phyloP scores from a whole-genome alignment of 2,329 filamentous ascomycete genomes.

The Aspergillus versicolor region DNA sequence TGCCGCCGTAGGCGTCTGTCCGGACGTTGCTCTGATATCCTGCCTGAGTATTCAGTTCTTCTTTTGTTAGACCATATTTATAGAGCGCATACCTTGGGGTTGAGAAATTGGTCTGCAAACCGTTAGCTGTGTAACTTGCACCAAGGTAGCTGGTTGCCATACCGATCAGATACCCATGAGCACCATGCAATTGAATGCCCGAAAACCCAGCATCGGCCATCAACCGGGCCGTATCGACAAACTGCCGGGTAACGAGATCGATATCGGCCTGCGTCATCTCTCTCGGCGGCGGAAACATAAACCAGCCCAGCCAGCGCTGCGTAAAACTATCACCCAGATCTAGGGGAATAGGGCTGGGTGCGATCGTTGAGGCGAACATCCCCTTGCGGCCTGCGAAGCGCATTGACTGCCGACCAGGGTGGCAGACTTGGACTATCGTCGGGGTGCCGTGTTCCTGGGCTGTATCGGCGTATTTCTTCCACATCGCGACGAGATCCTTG shows the following conservation, averaged over 20 bases:
- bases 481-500: constrained; percentile 21
- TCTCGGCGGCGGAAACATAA: constrained; percentile 51
- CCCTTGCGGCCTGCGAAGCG: constrained; percentile 40
- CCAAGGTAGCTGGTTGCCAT: constrained; percentile 25
- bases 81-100: constrained; percentile 29
- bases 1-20: constrained; percentile 50
- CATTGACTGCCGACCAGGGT: constrained; percentile 47
- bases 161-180: constrained; percentile 52
- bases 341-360: constrained; percentile 43
- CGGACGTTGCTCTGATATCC: constrained; percentile 45
- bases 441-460: constrained; percentile 42
- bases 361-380: constrained; percentile 30
- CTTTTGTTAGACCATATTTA: background rate
- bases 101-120: constrained; percentile 37
- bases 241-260: constrained; percentile 51
- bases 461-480: constrained; percentile 30
- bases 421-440: constrained; percentile 45
- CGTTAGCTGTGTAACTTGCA: background rate
- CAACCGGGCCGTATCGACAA: constrained; percentile 54
- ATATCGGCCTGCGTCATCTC: constrained; percentile 59
- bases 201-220: constrained; percentile 52
- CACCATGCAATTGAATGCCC: constrained; percentile 55
- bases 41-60: background rate
- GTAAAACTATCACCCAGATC: constrained; percentile 38
- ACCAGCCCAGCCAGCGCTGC: constrained; percentile 29